Evolutionary conservation across 768 basidiomycete species (phyloP).

Genomic region (Lactarius deliciosus): DNA sequence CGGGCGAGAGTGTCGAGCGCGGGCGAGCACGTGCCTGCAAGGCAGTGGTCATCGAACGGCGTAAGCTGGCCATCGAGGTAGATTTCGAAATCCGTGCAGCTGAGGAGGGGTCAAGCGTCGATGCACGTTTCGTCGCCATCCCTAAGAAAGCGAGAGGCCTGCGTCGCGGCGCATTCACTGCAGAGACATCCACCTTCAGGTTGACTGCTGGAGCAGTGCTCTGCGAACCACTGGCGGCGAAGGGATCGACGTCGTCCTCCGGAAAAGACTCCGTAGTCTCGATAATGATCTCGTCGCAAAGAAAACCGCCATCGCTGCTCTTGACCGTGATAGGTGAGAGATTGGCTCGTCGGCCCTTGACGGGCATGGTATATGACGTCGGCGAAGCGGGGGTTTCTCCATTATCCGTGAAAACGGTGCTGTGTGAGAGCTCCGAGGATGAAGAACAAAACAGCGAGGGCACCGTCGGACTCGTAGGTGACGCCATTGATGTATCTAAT

Average conservation of each 20-base stretch:
- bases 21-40: not conserved
- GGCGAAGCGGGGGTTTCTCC: conserved; percentile 4
- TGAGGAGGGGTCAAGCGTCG: not conserved
- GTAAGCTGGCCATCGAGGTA: conserved; percentile 13
- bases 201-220: not conserved
- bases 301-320: conserved; percentile 13
- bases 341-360: conserved; percentile 7
- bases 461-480: conserved; percentile 22
- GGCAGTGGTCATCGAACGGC: conserved; percentile 13
- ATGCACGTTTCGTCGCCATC: conserved; percentile 2
- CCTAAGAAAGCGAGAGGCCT: conserved; percentile 14
- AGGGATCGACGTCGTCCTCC: conserved; percentile 16
- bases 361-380: not conserved
- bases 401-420: conserved; percentile 1
- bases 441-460: conserved; percentile 21
- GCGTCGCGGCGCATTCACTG: not conserved
- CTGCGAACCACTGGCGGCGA: not conserved
- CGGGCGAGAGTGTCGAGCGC: not conserved
- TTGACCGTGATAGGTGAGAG: conserved; percentile 15
- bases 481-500: not conserved
- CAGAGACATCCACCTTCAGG: not conserved
- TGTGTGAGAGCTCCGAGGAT: conserved; percentile 19
- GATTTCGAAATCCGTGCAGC: conserved; percentile 8
- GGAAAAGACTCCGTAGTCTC: conserved; percentile 16
- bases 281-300: conserved; percentile 19